phyloP scores from a whole-genome alignment of 129 eudicot species.

The Pseudognaphalium luteoalbum region DNA sequence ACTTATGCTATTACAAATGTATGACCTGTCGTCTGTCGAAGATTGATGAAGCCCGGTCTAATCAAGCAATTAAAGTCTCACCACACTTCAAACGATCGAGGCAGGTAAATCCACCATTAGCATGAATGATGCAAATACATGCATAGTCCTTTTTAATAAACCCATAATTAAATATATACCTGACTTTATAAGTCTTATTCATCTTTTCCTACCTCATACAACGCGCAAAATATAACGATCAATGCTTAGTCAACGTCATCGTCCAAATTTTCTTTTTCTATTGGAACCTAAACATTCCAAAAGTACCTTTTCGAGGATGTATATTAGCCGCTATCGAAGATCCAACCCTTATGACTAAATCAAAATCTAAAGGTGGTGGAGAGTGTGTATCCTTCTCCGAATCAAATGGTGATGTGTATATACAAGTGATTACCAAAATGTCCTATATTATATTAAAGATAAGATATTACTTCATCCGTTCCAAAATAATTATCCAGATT shows the following conservation, averaged over 20 bases:
- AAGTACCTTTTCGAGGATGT: conserved; percentile 20
- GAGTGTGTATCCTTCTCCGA: conserved; percentile 32
- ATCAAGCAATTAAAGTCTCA: conserved; percentile 21
- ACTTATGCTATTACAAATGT: too few species aligned
- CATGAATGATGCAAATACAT: conserved; percentile 56
- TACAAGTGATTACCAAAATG: conserved; percentile 44
- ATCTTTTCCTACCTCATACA: conserved; percentile 62
- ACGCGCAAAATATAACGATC: conserved; percentile 16
- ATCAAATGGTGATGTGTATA: conserved; percentile 46
- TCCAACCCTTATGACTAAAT: conserved; percentile 52
- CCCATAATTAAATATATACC: conserved; percentile 42
- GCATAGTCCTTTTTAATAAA: conserved; percentile 61
- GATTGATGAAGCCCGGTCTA: too few species aligned
- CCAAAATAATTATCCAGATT: too few species aligned
- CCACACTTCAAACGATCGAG: conserved; percentile 87
- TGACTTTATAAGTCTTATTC: conserved; percentile 74
- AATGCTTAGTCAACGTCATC: too few species aligned
- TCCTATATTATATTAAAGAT: too few species aligned
- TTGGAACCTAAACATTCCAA: not conserved
- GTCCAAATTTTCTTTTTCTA: not conserved
- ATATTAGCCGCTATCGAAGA: conserved; percentile 4
- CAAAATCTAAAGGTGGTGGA: conserved; percentile 35
- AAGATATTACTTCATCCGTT: too few species aligned
- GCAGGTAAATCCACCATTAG: conserved; percentile 68
- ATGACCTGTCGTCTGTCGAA: too few species aligned